Conservation (phyloP, 106 monocot species). For the Allium sativum region DNA sequence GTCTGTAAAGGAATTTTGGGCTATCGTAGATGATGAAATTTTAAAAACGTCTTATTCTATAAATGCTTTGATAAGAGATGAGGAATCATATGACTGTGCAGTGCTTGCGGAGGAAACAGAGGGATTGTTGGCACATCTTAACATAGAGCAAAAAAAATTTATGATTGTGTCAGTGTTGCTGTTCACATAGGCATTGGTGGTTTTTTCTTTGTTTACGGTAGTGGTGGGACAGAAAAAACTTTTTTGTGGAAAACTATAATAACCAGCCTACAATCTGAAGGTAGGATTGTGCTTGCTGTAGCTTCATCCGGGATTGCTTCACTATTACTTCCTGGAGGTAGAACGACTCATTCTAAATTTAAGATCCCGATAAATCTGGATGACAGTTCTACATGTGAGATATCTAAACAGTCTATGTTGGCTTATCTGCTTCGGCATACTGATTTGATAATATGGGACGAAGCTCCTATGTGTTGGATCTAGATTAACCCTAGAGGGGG, state of each 20-base stretch:
- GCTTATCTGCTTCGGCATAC: background rate
- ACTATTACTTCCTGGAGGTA: constrained; percentile 7
- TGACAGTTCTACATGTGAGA: background rate
- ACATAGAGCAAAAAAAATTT: too few species aligned
- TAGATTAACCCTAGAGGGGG: too few species aligned
- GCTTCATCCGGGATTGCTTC: constrained; percentile 12
- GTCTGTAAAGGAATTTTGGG: too few species aligned
- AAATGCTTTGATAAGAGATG: too few species aligned
- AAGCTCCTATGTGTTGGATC: too few species aligned
- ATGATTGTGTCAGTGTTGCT: background rate
- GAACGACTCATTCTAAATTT: constrained; percentile 17
- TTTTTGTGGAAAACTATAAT: constrained; percentile 10
- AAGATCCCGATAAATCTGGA: constrained; percentile 5
- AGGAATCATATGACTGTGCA: too few species aligned
- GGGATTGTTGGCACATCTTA: too few species aligned
- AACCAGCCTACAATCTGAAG: background rate
- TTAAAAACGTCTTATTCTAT: too few species aligned
- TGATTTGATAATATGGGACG: background rate
- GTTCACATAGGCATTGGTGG: background rate
- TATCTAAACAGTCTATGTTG: background rate
- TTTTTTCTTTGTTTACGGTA: constrained; percentile 9
- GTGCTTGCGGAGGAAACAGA: too few species aligned
- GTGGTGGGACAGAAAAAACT: constrained; percentile 10
- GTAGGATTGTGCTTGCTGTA: background rate
- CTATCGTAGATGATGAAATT: too few species aligned